Evolutionary conservation across 345 rosid genomes (phyloP), one percentile per base, ranked within the genome.

Genomic region (Syzygium aromaticum): DNA sequence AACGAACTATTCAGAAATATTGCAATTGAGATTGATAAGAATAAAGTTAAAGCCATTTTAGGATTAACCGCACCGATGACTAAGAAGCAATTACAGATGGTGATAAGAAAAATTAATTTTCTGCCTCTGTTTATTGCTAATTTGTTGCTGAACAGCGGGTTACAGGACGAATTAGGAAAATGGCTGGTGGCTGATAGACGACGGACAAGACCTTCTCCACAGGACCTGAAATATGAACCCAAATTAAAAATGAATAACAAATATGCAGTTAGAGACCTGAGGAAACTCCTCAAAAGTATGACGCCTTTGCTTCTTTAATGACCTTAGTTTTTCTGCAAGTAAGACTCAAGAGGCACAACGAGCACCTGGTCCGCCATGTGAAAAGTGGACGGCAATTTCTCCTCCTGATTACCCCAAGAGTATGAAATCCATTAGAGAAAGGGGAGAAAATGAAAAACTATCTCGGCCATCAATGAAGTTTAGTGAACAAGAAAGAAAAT

Each of bases 151-250:
- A 95, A 91, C 98, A 96, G 11, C 98, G 95, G 77, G 92, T 98
- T 52, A 96, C 96, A 0, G 99, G 95, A 38, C 98, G 97, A 87
- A 96, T 98, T 77, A 98, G 91, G 87, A 96, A 98, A 91, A 98
- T 90, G 87, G 99, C 99, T 88, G 96, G 99, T 22, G 96, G 98
- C 88, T 98, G 99, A 94, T 95, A 98, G 86, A 98, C 97, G 53
- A 96, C 96, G 1, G 96, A 88, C 86, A 96, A 92, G 13, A 95
- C 96, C 94, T 94, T 96, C 95, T 95, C 98, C 92, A 98, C 98
- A 77, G 98, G 95, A 87, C 95, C 99, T 98, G 97, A 88, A 91
- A 88, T 22, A 21, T 46, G 28, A 38, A 38, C 23, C 23, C 21
- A 54, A 27, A 51, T 16, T 28, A 28, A 84, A 86, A 73, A 52